These are phyloP conservation scores for Chaetomiaceae sp. DNA, from an alignment of 2,329 filamentous ascomycete species.

Conservation along the genomic window DNA sequence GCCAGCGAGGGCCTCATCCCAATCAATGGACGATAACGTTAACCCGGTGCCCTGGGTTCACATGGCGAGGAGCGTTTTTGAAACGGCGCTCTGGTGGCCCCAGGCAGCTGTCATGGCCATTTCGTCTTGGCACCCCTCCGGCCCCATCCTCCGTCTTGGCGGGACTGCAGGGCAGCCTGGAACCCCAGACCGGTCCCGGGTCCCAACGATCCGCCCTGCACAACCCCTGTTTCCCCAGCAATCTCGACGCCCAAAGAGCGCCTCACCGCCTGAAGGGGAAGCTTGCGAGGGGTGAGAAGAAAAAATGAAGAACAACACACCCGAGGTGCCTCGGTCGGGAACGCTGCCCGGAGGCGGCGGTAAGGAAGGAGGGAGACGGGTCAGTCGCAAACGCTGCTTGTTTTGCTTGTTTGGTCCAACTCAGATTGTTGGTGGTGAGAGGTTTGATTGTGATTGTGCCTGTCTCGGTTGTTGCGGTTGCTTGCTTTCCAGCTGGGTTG, in stretches of 20 bases:
- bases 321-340: neutral
- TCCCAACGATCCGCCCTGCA: constrained; percentile 7
- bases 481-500: no score
- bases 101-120: neutral
- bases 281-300: neutral
- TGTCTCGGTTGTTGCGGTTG: no score
- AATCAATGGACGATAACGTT: neutral
- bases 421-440: neutral
- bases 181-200: constrained; percentile 6
- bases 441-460: neutral
- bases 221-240: neutral
- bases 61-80: constrained; percentile 6
- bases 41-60: constrained; percentile 3
- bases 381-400: neutral
- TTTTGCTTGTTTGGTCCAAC: constrained; percentile 8
- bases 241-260: neutral
- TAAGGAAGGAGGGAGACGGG: neutral
- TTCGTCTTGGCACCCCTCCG: constrained; percentile 4
- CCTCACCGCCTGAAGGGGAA: constrained; percentile 8
- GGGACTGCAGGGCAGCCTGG: neutral
- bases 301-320: constrained; percentile 3
- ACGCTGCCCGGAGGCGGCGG: no score
- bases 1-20: constrained; percentile 7
- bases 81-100: constrained; percentile 3
- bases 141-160: constrained; percentile 15